Conservation (phyloP, 1,139 yeast genomes). For the Pichia sp. region DNA sequence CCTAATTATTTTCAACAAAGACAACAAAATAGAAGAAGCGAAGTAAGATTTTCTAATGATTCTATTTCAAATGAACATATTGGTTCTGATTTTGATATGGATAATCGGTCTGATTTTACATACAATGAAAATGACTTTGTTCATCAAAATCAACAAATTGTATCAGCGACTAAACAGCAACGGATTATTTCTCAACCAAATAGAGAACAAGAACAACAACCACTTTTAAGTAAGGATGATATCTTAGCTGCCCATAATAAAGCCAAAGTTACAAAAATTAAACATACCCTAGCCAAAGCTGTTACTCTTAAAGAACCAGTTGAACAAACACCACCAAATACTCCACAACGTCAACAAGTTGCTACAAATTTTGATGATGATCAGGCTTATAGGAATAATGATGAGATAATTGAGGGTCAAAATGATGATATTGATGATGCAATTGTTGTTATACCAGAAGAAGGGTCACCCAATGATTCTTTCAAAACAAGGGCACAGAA, state of each 20-base stretch:
- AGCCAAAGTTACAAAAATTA: background rate
- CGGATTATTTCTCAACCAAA: no score
- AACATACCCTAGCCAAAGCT: background rate
- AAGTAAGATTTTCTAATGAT: slow-evolving; percentile 2
- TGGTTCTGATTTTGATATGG: background rate
- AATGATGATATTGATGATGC: slow-evolving; percentile 1
- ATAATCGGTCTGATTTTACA: background rate
- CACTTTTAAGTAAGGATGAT: background rate
- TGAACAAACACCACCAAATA: background rate
- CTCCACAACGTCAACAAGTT: background rate
- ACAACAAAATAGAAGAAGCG: background rate
- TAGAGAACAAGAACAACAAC: background rate
- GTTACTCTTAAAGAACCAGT: background rate
- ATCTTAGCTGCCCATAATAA: background rate
- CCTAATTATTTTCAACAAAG: no score
- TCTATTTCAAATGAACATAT: background rate
- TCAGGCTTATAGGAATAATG: background rate
- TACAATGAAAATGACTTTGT: background rate
- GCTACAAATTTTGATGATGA: background rate
- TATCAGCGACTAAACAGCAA: no score
- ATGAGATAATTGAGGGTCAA: background rate
- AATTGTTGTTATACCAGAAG: slow-evolving; percentile 6
- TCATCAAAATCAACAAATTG: background rate
- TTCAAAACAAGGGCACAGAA: slow-evolving; percentile 8
- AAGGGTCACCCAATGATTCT: slow-evolving; percentile 2